Conservation (phyloP, 2,329 filamentous ascomycete genomes). For the Colletotrichum scovillei region DNA sequence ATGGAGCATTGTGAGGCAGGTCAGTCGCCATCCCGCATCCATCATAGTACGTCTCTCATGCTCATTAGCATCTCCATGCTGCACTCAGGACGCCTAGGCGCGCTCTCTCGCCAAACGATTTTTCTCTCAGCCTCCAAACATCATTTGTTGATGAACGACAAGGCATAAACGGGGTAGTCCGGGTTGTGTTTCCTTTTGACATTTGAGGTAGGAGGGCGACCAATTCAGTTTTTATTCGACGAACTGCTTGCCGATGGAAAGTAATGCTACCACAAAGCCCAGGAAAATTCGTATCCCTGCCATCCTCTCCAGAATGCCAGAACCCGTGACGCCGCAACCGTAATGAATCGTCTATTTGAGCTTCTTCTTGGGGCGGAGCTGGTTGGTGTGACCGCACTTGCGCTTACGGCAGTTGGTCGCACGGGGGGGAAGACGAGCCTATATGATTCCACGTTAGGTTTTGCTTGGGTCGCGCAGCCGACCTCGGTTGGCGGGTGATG, state of each 20-base stretch:
- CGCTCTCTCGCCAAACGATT: slow-evolving; percentile 30
- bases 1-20: slow-evolving; percentile 21
- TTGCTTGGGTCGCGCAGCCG: not conserved
- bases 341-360: slow-evolving; percentile 74
- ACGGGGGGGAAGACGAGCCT: slow-evolving; percentile 91
- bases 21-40: slow-evolving; percentile 28
- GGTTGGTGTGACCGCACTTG: slow-evolving; percentile 99
- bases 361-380: slow-evolving; percentile 99
- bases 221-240: slow-evolving; percentile 37
- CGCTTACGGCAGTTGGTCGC: slow-evolving; percentile 99
- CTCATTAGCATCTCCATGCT: slow-evolving; percentile 28
- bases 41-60: slow-evolving; percentile 35
- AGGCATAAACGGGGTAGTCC: not conserved
- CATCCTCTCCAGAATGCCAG: slow-evolving; percentile 41
- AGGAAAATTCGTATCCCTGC: slow-evolving; percentile 41
- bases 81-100: slow-evolving; percentile 34
- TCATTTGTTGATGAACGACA: not conserved
- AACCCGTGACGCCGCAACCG: slow-evolving; percentile 57
- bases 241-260: slow-evolving; percentile 33
- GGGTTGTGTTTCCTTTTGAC: not conserved
- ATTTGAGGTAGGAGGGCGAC: slow-evolving; percentile 31
- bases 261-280: slow-evolving; percentile 55
- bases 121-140: slow-evolving; percentile 16
- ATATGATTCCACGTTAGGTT: slow-evolving; percentile 3
- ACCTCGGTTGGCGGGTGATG: not conserved